Evolutionary conservation across 164 flowering plant species (phyloP), one percentile per base, ranked within the genome.

Genomic region (Brasenia schreberi): DNA sequence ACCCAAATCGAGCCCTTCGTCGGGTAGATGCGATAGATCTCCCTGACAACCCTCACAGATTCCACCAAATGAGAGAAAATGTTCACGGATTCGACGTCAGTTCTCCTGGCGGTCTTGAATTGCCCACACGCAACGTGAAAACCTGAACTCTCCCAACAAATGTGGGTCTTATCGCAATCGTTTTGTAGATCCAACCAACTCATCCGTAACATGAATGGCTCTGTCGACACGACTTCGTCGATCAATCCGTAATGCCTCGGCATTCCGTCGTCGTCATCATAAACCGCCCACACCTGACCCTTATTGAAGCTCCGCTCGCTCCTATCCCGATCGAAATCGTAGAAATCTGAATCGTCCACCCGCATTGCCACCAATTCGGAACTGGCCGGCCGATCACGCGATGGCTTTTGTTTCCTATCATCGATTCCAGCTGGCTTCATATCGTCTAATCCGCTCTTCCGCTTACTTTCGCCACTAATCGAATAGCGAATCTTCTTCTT

Each of bases 1-100:
- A 93, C 99, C 97, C 99, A 91, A n/a, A 91, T 81, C 2, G 96
- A 87, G 56, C 94, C 97, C 76, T 91, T 91, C 66, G 67, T 84
- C 0, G 99, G 99, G 65, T 81, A 94, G 64, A 94, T 85, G 81
- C 83, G 68, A 68, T 91, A 91, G 39, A 88, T 19, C 70, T 87
- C 89, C 75, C 78, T 81, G 0, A 96, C 96, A 42, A 80, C 93
- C 68, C 96, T 82, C 68, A 91, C 97, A 72, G 87, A 84, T 0
- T 83, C 82, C 66, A 85, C 85, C 39, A 81, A 53, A 76, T 94
- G 99, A 18, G 96, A 94, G 70, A 89, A 91, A 18, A 87, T 65
- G 70, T 88, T 89, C 69, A 87, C 77, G 5, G 84, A 77, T 64
- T 78, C 67, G 23, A 85, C 64, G 5, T 74, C 39, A 43, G 76